Base-by-base conservation (phyloP, 495 filamentous ascomycete species). In the Penicillium bovifimosum region DNA sequence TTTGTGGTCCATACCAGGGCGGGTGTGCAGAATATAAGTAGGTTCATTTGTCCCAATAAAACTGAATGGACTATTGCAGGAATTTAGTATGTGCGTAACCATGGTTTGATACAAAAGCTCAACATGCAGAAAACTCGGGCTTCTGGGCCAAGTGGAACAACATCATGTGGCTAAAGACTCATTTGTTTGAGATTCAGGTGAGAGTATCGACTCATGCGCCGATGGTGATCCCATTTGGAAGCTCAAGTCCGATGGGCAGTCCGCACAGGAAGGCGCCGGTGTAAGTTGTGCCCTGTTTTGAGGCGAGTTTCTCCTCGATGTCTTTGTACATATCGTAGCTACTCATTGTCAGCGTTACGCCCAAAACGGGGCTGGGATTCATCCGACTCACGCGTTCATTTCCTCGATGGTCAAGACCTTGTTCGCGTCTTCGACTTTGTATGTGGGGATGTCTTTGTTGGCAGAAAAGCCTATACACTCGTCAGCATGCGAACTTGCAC, bases 391-490 rank as follows among this genome's bases (percentile, higher is more conserved):
- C 72, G 60, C 60, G 44, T 79, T 78, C 74, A 79, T 79, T 43
- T 79, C 75, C 50, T 78, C 75, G 32, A 78, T 76, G 0, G 75
- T 79, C n/a, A 79, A 52, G 27, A 75, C 74, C 41, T 71, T 65
- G 52, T 74, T 72, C 53, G 72, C 64, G 53, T 76, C 68, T 35
- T 68, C 67, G 5, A 78, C 75, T 44, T 69, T 74, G 53, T 79
- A 77, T n/a, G 63, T 62, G 11, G 68, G 50, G 33, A 55, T 75
- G 31, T 65, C 41, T 8, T 66, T 75, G 42, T 78, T 77, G 42
- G 64, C 68, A 10, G 73, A 77, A 55, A 78, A 78, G 1, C 75
- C 75, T 68, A 39, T 40, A 2, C 11, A 2, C 24, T 29, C 0
- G 8, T 48, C 26, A 48, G 26, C 5, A 39, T 9, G 14, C 9